Evolutionary conservation across 2,329 filamentous ascomycete genomes (phyloP), one percentile per base, ranked within the genome.

Genomic region (Colletotrichum costaricense): DNA sequence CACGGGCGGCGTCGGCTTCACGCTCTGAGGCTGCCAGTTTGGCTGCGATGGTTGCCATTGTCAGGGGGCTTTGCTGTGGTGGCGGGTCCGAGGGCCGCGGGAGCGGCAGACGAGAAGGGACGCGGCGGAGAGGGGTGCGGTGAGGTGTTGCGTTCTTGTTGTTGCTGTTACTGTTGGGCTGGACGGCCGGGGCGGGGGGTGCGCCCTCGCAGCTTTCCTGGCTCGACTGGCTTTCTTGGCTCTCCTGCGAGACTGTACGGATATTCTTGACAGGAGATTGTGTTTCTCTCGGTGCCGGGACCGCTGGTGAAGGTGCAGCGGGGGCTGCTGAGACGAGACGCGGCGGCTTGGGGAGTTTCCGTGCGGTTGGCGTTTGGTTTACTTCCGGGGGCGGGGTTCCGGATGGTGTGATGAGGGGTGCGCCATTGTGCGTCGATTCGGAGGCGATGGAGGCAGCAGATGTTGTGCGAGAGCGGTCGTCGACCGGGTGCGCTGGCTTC

Each of bases 1-100:
- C 89, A 28, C 90, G 86, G 1, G 90, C 90, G 1, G 90, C 90
- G 75, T 92, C 90, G 4, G 91, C 91, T 66, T 92, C 90, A 22
- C 89, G 85, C 75, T 92, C 91, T 0, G 90, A 89, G 2, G 91
- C 90, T 1, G 90, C 91, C 0, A 92, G 84, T 80, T 92, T 92
- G 33, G 90, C 89, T 0, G 89, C 88, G 74, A 92, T 92, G 42
- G 84, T 87, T 9, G 89, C 88, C 86, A 91, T 91, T 24, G 88
- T 91, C 4, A 92, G 80, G 0, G 90, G 90, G 33, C 87, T 90
- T 75, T 91, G 89, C 62, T 88, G 86, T 5, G 84, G 81, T 1
- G 80, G 78, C 4, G 83, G 83, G 28, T 84, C 84, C 2, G 81
- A 69, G 70, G 80, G 78, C 73, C 82, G 79, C 57, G 83, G 80